A percentile compares a stretch with the other conserved stretches of the same genome.
phyloP scores from a whole-genome alignment of 371 early-diverging fungal genomes.

The Saksenaea vasiformis region DNA sequence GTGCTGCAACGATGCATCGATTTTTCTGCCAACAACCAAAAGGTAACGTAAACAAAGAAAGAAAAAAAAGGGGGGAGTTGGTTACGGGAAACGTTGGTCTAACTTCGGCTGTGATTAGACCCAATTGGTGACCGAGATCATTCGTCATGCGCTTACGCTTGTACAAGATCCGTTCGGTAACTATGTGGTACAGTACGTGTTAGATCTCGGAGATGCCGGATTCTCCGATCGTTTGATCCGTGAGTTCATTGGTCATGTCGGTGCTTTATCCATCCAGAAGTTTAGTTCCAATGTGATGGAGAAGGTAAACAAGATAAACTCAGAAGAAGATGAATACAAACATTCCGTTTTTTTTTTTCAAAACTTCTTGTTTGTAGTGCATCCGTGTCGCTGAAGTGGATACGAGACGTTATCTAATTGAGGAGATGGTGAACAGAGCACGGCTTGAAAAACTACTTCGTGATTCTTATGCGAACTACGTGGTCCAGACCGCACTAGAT shows the following conservation, averaged over 20 bases:
- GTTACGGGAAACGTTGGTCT: not conserved
- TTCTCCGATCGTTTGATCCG: slow-evolving; percentile 74
- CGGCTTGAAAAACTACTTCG: slow-evolving; percentile 75
- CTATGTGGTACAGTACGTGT: slow-evolving; percentile 97
- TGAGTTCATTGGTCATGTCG: slow-evolving; percentile 79
- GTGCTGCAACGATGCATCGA: slow-evolving; percentile 97
- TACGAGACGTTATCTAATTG: slow-evolving; percentile 70
- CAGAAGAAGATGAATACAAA: too few species aligned
- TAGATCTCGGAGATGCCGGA: slow-evolving; percentile 74
- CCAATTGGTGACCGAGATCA: slow-evolving; percentile 79
- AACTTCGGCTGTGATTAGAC: slow-evolving; percentile 9
- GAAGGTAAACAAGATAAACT: slow-evolving; percentile 56
- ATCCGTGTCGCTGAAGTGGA: slow-evolving; percentile 77
- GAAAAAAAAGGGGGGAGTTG: slow-evolving; percentile 3
- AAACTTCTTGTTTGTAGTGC: slow-evolving; percentile 55
- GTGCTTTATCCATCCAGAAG: slow-evolving; percentile 82
- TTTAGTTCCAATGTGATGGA: slow-evolving; percentile 94
- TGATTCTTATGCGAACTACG: slow-evolving; percentile 92
- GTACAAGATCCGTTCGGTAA: slow-evolving; percentile 97
- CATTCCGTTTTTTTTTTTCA: too few species aligned
- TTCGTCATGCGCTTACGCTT: slow-evolving; percentile 72
- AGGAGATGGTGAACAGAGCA: slow-evolving; percentile 68
- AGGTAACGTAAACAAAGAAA: slow-evolving; percentile 30
- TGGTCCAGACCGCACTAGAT: slow-evolving; percentile 89
- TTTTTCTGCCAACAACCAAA: slow-evolving; percentile 72